These are phyloP conservation scores for Colletotrichum eremochloae DNA, from an alignment of 2,329 filamentous ascomycete genomes.

Conservation along the genomic window DNA sequence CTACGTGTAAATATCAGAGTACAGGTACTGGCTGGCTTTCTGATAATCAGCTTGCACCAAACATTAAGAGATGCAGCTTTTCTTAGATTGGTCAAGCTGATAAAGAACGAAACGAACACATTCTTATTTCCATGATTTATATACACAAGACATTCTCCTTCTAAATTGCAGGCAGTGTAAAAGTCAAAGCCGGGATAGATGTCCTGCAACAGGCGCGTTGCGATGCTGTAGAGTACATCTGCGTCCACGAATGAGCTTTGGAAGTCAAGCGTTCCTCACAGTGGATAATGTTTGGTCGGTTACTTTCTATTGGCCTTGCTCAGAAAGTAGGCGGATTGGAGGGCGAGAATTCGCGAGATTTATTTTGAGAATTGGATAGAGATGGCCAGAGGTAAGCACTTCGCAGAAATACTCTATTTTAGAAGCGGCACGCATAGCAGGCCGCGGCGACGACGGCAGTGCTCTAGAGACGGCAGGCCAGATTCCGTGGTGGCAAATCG, in stretches of 20 bases:
- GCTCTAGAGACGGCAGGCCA: neutral
- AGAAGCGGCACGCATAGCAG: neutral
- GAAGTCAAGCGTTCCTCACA: too few species aligned
- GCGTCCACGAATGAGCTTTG: neutral
- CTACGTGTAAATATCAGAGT: neutral
- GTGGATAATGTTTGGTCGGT: neutral
- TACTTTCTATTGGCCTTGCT: neutral
- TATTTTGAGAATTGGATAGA: neutral
- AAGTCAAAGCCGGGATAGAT: neutral
- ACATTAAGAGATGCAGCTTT: too few species aligned
- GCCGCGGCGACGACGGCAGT: neutral
- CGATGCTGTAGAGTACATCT: too few species aligned
- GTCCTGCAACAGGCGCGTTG: neutral
- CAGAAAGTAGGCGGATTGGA: neutral
- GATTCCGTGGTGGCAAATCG: neutral
- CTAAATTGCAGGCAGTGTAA: accelerated
- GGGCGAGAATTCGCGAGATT: too few species aligned
- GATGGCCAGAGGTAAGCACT: neutral
- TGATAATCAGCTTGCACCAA: too few species aligned
- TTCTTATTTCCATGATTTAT: too few species aligned
- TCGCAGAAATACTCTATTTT: neutral
- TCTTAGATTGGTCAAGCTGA: too few species aligned
- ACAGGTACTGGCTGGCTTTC: neutral
- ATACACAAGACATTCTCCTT: neutral
- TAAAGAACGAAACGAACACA: too few species aligned